These are phyloP conservation scores for Colletotrichum eremochloae DNA, from an alignment of 2,329 filamentous ascomycete species.

Conservation along the genomic window DNA sequence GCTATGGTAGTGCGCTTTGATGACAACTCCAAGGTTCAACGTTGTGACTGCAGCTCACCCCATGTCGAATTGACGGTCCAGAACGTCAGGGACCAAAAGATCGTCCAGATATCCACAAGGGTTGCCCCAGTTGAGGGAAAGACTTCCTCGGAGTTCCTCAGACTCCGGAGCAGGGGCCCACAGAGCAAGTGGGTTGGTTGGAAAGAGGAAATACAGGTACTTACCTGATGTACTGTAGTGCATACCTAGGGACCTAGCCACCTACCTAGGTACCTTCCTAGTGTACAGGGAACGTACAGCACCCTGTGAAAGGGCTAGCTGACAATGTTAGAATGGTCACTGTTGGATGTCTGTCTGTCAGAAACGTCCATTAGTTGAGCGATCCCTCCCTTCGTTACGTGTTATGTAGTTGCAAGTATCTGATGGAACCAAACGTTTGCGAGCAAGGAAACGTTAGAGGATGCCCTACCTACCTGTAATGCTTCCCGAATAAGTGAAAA, in stretches of 20 bases:
- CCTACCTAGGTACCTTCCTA: too few relatives aligned
- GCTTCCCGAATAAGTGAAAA: background rate
- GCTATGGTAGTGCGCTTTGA: conserved; percentile 21
- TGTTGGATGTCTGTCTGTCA: background rate
- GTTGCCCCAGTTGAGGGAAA: conserved; percentile 5
- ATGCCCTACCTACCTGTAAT: background rate
- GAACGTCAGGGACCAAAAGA: conserved; percentile 41
- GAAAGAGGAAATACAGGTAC: too few relatives aligned
- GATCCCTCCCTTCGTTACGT: background rate
- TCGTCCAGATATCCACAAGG: conserved; percentile 27
- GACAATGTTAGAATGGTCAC: too few relatives aligned
- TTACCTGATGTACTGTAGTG: too few relatives aligned
- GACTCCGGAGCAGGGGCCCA: background rate
- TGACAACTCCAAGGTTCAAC: conserved; percentile 18
- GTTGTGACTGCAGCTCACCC: conserved; percentile 34
- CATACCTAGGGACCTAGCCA: too few relatives aligned
- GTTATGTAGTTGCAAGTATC: background rate
- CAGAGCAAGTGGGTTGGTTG: background rate
- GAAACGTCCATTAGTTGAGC: background rate
- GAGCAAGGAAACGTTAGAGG: background rate
- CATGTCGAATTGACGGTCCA: conserved; percentile 28
- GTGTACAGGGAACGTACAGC: background rate
- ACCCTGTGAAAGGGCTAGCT: background rate
- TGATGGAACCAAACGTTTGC: background rate
- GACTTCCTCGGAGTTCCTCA: background rate